Percentiles rank a stretch among this genome's conserved stretches.
Evolutionary conservation across 495 filamentous ascomycete genomes (phyloP).

Genomic region (Aspergillus indologenus): DNA sequence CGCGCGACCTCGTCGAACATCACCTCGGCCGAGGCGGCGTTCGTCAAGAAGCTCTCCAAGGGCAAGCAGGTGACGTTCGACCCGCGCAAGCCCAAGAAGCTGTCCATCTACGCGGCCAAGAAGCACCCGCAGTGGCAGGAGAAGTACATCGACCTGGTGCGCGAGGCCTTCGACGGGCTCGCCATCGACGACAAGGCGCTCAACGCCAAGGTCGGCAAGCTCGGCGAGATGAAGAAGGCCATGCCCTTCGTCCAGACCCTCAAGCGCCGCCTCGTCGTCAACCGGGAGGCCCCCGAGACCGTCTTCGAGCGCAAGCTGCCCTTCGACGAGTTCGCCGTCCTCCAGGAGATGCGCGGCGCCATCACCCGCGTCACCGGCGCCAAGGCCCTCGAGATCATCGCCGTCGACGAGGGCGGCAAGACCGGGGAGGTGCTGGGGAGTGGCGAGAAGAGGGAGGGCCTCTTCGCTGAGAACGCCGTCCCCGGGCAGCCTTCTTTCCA

Average conservation of each 20-base stretch:
- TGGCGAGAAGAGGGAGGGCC: slow-evolving; percentile 54
- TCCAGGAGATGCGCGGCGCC: slow-evolving; percentile 56
- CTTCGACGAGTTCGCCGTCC: slow-evolving; percentile 78
- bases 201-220: slow-evolving; percentile 68
- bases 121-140: slow-evolving; percentile 86
- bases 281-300: slow-evolving; percentile 49
- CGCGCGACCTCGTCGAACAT: slow-evolving; percentile 71
- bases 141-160: slow-evolving; percentile 81
- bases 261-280: slow-evolving; percentile 70
- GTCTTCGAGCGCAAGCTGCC: slow-evolving; percentile 79
- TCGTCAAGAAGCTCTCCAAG: slow-evolving; percentile 80
- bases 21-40: slow-evolving; percentile 79
- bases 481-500: slow-evolving; percentile 76
- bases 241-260: slow-evolving; percentile 94
- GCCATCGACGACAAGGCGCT: slow-evolving; percentile 74
- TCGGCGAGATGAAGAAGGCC: slow-evolving; percentile 90
- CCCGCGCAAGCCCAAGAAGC: slow-evolving; percentile 82
- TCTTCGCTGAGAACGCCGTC: slow-evolving; percentile 64
- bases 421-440: slow-evolving; percentile 53
- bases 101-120: slow-evolving; percentile 80
- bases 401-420: slow-evolving; percentile 69
- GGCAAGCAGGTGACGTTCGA: slow-evolving; percentile 80
- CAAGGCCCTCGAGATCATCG: slow-evolving; percentile 59
- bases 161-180: slow-evolving; percentile 58
- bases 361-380: slow-evolving; percentile 64